Conservation (phyloP, 768 basidiomycete genomes). For the Amylocystis lapponica region DNA sequence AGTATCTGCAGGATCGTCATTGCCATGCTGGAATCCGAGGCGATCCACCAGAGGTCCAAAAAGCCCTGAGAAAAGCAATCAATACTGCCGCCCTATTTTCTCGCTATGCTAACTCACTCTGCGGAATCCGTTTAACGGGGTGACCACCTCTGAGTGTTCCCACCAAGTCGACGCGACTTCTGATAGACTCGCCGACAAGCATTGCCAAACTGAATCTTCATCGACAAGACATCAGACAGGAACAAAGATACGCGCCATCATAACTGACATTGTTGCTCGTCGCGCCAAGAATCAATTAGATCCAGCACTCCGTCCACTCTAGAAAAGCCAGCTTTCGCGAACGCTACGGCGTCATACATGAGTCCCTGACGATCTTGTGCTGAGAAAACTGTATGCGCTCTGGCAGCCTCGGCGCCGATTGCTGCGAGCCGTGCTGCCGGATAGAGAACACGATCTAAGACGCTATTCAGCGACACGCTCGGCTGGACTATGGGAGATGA, state of each 20-base stretch:
- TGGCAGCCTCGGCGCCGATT: slow-evolving; percentile 76
- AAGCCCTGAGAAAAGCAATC: too few relatives aligned
- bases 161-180: too few relatives aligned
- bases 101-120: too few relatives aligned
- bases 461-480: background rate
- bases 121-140: too few relatives aligned
- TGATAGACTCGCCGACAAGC: too few relatives aligned
- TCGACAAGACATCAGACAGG: too few relatives aligned
- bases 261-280: slow-evolving; percentile 83
- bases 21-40: slow-evolving; percentile 72
- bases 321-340: slow-evolving; percentile 77
- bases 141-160: too few relatives aligned
- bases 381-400: slow-evolving; percentile 56
- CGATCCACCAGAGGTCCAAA: slow-evolving; percentile 73
- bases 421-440: slow-evolving; percentile 68
- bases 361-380: slow-evolving; percentile 90
- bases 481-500: background rate
- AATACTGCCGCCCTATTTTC: too few relatives aligned
- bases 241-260: too few relatives aligned
- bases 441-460: slow-evolving; percentile 79
- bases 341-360: slow-evolving; percentile 73
- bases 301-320: slow-evolving; percentile 72
- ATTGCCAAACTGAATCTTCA: too few relatives aligned
- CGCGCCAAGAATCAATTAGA: slow-evolving; percentile 59
- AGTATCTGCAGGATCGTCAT: slow-evolving; percentile 60